Percentiles rank a stretch among this genome's conserved stretches.
Conservation (phyloP, 768 basidiomycete genomes). For the Suillus lakei region DNA sequence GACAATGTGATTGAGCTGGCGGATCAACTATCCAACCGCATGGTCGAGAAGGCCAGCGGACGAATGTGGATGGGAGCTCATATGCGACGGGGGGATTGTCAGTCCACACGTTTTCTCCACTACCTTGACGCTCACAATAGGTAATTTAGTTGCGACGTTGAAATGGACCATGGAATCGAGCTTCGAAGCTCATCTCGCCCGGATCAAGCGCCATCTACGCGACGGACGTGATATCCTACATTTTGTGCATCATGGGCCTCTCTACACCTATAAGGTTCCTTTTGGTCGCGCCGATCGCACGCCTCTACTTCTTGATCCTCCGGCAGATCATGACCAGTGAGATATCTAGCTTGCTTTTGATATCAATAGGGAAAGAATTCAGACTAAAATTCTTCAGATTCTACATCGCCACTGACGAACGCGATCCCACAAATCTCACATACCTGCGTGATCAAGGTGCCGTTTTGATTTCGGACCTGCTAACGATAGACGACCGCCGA, state of each 20-base stretch:
- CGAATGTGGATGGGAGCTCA: slow-evolving; percentile 49
- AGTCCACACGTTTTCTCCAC: slow-evolving; percentile 12
- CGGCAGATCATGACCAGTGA: slow-evolving; percentile 28
- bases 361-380: neutral
- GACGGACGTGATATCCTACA: slow-evolving; percentile 21
- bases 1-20: slow-evolving; percentile 34
- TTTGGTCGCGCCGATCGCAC: slow-evolving; percentile 20
- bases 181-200: slow-evolving; percentile 37
- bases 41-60: slow-evolving; percentile 32
- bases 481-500: slow-evolving; percentile 46
- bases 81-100: slow-evolving; percentile 51
- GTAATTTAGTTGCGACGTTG: slow-evolving; percentile 26
- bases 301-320: slow-evolving; percentile 30
- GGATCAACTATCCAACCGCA: slow-evolving; percentile 34
- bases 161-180: slow-evolving; percentile 41
- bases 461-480: slow-evolving; percentile 45
- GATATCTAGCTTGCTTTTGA: neutral
- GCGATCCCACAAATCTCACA: slow-evolving; percentile 35
- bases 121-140: neutral
- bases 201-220: slow-evolving; percentile 33
- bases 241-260: slow-evolving; percentile 26
- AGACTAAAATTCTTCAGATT: slow-evolving; percentile 23
- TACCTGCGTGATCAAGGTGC: slow-evolving; percentile 41
- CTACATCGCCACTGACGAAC: slow-evolving; percentile 49
- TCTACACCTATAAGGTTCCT: slow-evolving; percentile 26